These are phyloP conservation scores for Middelhovenomyces tepae DNA, from an alignment of 805 yeast species.

Conservation along the genomic window DNA sequence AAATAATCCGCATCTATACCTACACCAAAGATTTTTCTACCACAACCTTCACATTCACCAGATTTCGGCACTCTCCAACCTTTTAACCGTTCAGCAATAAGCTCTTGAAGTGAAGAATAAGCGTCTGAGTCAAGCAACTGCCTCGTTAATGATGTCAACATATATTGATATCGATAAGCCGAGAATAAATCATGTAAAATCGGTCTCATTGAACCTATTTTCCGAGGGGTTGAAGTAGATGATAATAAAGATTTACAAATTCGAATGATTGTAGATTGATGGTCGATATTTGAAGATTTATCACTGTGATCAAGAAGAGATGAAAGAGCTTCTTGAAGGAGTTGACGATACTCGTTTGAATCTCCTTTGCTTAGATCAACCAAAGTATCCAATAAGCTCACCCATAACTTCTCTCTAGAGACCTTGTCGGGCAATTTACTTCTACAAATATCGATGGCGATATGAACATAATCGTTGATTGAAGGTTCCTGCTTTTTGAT, in stretches of 20 bases:
- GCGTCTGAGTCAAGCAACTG: slow-evolving; percentile 51
- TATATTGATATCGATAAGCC: slow-evolving; percentile 57
- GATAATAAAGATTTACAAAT: slow-evolving; percentile 42
- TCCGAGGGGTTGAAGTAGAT: slow-evolving; percentile 35
- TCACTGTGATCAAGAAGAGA: slow-evolving; percentile 29
- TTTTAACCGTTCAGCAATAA: slow-evolving; percentile 34
- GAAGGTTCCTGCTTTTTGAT: no score
- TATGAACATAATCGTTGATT: slow-evolving; percentile 13
- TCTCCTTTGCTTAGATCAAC: slow-evolving; percentile 24
- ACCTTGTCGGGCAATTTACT: slow-evolving; percentile 5
- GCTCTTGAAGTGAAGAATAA: slow-evolving; percentile 33
- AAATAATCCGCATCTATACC: slow-evolving; percentile 42
- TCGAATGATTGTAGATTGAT: slow-evolving; percentile 37
- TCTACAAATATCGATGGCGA: slow-evolving; percentile 20
- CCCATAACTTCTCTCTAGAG: slow-evolving; percentile 32
- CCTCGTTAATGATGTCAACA: slow-evolving; percentile 43
- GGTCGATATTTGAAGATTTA: slow-evolving; percentile 17
- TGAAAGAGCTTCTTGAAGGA: slow-evolving; percentile 15
- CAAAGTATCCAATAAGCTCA: slow-evolving; percentile 32
- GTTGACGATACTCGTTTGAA: slow-evolving; percentile 18
- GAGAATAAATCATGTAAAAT: slow-evolving; percentile 55
- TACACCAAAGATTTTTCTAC: slow-evolving; percentile 62
- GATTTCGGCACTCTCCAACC: slow-evolving; percentile 58
- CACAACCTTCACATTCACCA: slow-evolving; percentile 68
- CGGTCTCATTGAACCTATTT: slow-evolving; percentile 49